phyloP scores from a whole-genome alignment of 495 filamentous ascomycete species.

The Penicillium egyptiacum region DNA sequence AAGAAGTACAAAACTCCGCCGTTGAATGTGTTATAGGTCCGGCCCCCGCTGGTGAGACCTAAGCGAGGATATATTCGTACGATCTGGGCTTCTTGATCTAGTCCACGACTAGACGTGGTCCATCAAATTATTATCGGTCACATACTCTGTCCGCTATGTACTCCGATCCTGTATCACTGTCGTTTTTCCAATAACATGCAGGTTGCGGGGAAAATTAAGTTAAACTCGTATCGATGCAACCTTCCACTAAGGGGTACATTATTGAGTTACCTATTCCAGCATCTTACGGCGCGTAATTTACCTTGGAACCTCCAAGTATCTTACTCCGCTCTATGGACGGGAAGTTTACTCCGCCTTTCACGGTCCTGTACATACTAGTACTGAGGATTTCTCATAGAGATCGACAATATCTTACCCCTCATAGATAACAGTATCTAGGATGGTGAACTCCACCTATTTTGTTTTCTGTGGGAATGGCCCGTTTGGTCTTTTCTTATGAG shows the following conservation, averaged over 20 bases:
- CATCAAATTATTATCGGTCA: neutral
- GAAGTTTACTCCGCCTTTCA: neutral
- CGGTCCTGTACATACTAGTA: too few species aligned
- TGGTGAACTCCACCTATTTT: neutral
- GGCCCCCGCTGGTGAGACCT: neutral
- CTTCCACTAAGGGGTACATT: neutral
- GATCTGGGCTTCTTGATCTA: neutral
- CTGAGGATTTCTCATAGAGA: neutral
- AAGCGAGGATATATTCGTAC: too few species aligned
- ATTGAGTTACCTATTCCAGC: slow-evolving; percentile 3
- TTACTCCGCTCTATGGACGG: neutral
- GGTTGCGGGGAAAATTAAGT: neutral
- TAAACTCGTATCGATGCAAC: neutral
- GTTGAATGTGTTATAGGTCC: neutral
- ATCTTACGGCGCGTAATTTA: slow-evolving; percentile 8
- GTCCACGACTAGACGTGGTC: neutral
- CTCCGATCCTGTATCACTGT: neutral
- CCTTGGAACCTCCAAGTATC: neutral
- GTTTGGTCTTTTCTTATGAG: neutral
- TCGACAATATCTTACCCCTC: neutral
- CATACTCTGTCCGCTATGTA: neutral
- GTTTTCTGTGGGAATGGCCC: neutral
- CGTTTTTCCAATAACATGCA: neutral
- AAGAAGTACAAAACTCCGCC: neutral
- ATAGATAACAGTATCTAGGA: neutral